Conservation (phyloP, 1,284 basidiomycete species). For the Golubevia sp. region DNA sequence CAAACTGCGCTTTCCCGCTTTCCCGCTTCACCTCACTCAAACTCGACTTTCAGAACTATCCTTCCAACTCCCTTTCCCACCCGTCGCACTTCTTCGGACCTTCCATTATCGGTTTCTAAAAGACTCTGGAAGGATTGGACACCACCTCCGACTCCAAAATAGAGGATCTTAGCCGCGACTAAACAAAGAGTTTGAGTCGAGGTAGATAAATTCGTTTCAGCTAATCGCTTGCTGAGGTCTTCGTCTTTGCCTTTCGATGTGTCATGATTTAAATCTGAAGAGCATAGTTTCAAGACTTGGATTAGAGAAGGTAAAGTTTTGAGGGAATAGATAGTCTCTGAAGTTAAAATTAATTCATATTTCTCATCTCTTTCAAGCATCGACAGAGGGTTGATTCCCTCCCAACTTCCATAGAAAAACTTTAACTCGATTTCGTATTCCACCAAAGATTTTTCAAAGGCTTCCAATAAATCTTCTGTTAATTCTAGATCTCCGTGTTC, state of each 20-base stretch:
- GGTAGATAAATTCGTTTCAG: too few relatives aligned
- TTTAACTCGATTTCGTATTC: slow-evolving; percentile 18
- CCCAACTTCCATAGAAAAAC: slow-evolving; percentile 47
- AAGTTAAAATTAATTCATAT: slow-evolving; percentile 38
- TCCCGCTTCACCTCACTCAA: too few relatives aligned
- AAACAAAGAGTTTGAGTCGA: slow-evolving; percentile 21
- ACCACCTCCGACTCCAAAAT: slow-evolving; percentile 59
- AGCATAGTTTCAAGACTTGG: slow-evolving; percentile 15
- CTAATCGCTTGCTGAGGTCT: neutral
- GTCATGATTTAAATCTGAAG: slow-evolving; percentile 3
- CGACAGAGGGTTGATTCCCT: neutral
- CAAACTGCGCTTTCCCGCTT: too few relatives aligned
- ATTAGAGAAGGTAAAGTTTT: slow-evolving; percentile 28
- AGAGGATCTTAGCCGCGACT: slow-evolving; percentile 56
- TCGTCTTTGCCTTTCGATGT: neutral
- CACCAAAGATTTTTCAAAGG: slow-evolving; percentile 19
- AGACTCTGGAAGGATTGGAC: slow-evolving; percentile 37
- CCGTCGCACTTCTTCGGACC: slow-evolving; percentile 12
- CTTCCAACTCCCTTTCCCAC: slow-evolving; percentile 34
- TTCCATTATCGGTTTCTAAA: slow-evolving; percentile 7
- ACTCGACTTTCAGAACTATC: slow-evolving; percentile 13
- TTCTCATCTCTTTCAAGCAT: too few relatives aligned
- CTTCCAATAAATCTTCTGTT: slow-evolving; percentile 19
- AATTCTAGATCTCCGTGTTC: neutral
- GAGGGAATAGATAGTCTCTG: slow-evolving; percentile 53